phyloP scores from a whole-genome alignment of 805 yeast species.

The Candida dajiaensis region DNA sequence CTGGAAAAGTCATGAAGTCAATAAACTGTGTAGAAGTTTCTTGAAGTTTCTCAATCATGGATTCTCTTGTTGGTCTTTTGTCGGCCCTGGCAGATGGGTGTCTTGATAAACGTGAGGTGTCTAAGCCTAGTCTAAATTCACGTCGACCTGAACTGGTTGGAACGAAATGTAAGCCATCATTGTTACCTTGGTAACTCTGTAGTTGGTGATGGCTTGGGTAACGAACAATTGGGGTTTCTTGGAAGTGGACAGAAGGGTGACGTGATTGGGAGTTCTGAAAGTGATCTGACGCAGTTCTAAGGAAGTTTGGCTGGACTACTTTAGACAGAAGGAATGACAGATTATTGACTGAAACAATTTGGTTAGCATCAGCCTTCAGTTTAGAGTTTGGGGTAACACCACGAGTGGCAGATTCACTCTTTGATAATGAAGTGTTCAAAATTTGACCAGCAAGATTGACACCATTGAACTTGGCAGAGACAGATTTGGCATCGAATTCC shows the following conservation, averaged over 20 bases:
- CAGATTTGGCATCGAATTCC: constrained; percentile 18
- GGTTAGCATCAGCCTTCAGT: not conserved
- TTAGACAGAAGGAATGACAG: not conserved
- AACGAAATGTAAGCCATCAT: not conserved
- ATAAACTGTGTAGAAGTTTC: constrained; percentile 25
- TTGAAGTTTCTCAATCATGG: constrained; percentile 17
- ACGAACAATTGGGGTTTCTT: not conserved
- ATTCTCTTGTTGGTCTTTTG: constrained; percentile 3
- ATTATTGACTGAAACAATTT: constrained; percentile 5
- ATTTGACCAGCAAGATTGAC: constrained; percentile 17
- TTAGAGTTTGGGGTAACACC: not conserved
- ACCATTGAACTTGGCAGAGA: constrained; percentile 20
- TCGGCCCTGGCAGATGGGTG: constrained; percentile 1
- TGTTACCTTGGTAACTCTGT: not conserved
- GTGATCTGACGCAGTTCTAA: constrained; percentile 2
- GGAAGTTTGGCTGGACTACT: not conserved
- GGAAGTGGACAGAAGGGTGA: constrained; percentile 2
- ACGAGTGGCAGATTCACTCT: constrained; percentile 1
- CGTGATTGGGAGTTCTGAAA: not conserved
- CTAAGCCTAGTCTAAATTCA: not conserved
- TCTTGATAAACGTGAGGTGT: not conserved
- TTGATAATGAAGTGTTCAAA: constrained; percentile 12
- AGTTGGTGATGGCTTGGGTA: not conserved
- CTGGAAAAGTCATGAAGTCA: constrained; percentile 28
- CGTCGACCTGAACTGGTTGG: not conserved